These are phyloP conservation scores for Saccharum hybrid DNA, from an alignment of 202 grass and related monocot species.

Conservation along the genomic window DNA sequence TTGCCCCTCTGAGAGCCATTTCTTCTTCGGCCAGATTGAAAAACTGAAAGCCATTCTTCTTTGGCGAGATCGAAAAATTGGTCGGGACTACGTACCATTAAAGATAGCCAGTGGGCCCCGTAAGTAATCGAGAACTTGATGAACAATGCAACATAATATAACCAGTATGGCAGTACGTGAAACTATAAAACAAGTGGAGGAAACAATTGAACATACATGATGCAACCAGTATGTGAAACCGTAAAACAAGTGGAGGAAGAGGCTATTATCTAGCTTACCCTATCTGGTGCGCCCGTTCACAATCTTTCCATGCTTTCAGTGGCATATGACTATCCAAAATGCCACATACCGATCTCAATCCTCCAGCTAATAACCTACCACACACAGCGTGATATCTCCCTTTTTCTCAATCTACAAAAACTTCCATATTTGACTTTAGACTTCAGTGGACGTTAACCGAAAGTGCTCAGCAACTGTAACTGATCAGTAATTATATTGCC, in stretches of 20 bases:
- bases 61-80: background rate
- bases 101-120: background rate
- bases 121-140: background rate
- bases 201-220: background rate
- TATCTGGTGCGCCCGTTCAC: background rate
- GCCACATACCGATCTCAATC: background rate
- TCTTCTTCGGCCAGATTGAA: background rate
- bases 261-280: background rate
- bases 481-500: slow-evolving; percentile 22
- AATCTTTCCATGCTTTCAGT: background rate
- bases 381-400: background rate
- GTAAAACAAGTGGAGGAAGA: background rate
- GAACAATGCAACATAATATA: background rate
- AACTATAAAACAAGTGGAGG: background rate
- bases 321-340: background rate
- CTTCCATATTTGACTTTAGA: background rate
- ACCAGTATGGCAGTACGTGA: background rate
- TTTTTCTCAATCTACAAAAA: background rate
- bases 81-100: background rate
- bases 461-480: slow-evolving; percentile 9
- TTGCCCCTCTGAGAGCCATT: background rate
- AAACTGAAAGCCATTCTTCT: background rate
- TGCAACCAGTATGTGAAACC: background rate
- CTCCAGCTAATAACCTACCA: background rate
- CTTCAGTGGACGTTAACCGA: background rate